These are phyloP conservation scores for Plasmodium gaboni DNA, from an alignment of 169 alveolate genomes.

Conservation along the genomic window DNA sequence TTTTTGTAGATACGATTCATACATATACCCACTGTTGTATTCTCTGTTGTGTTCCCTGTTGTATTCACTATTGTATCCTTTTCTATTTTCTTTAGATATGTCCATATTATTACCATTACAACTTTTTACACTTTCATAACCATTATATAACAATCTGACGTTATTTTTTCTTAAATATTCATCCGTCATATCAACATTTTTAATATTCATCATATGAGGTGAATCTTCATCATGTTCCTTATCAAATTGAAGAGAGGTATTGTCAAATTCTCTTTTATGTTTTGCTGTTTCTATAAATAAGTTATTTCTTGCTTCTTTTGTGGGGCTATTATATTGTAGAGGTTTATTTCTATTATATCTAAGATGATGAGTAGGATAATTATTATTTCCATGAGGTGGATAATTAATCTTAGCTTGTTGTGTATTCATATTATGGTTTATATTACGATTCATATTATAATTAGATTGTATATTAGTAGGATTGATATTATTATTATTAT, in stretches of 20 bases:
- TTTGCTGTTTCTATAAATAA: constrained; percentile 23
- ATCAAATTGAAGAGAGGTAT: too few relatives aligned
- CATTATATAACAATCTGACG: too few relatives aligned
- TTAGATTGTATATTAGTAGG: not conserved
- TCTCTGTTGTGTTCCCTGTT: too few relatives aligned
- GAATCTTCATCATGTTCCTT: not conserved
- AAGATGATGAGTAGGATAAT: not conserved
- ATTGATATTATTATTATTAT: not conserved
- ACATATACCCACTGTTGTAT: too few relatives aligned
- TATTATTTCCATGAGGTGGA: not conserved
- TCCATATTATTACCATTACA: too few relatives aligned
- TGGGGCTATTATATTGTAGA: constrained; percentile 21
- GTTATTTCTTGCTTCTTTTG: constrained; percentile 32
- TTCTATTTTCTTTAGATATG: too few relatives aligned
- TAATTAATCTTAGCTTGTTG: too few relatives aligned
- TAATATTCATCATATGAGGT: not conserved
- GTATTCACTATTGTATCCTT: too few relatives aligned
- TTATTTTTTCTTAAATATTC: too few relatives aligned
- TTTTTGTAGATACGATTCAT: too few relatives aligned
- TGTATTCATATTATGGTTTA: not conserved
- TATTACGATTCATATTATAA: not conserved
- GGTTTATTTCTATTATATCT: constrained; percentile 37
- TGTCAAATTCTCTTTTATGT: constrained; percentile 61
- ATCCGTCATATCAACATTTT: not conserved
- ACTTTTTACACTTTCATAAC: too few relatives aligned